phyloP scores from a whole-genome alignment of 345 rosid genomes.

The Gossypium raimondii region DNA sequence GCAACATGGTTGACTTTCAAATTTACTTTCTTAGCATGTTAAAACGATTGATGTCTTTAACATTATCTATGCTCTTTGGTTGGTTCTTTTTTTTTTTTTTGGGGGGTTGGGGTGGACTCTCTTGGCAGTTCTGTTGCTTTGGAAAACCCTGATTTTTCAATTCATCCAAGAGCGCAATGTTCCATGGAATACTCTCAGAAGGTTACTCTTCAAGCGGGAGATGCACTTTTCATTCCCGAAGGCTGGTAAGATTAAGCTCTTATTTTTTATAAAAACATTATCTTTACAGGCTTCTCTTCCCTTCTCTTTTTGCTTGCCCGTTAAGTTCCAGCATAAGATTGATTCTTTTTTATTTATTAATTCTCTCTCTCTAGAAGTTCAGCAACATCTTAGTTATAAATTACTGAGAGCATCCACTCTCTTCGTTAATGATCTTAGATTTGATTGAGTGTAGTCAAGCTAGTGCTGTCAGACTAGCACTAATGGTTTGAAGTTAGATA shows the following conservation, averaged over 20 bases:
- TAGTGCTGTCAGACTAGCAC: background rate
- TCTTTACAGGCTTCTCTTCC: background rate
- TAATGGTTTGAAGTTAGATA: background rate
- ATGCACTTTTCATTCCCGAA: slow-evolving; percentile 97
- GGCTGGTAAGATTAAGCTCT: slow-evolving; percentile 72
- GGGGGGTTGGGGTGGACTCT: background rate
- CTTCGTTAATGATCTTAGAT: background rate
- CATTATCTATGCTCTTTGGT: background rate
- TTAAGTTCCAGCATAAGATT: background rate
- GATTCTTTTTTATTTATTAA: slow-evolving; percentile 8
- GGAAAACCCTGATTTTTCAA: slow-evolving; percentile 59
- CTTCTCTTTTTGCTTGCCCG: background rate
- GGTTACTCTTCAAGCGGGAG: slow-evolving; percentile 71
- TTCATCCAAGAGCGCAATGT: slow-evolving; percentile 65
- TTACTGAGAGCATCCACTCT: background rate
- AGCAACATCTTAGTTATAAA: background rate
- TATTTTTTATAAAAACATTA: background rate
- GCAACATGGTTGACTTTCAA: background rate
- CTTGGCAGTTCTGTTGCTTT: slow-evolving; percentile 54
- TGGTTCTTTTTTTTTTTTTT: background rate
- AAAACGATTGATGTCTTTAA: slow-evolving; percentile 11
- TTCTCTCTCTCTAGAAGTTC: background rate
- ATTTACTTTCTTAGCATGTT: background rate
- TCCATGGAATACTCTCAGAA: slow-evolving; percentile 53
- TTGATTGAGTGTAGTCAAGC: background rate